Percentiles rank a stretch among this genome's conserved stretches.
Conservation (phyloP, 2,329 filamentous ascomycete species). For the Pseudonectria buxi region DNA sequence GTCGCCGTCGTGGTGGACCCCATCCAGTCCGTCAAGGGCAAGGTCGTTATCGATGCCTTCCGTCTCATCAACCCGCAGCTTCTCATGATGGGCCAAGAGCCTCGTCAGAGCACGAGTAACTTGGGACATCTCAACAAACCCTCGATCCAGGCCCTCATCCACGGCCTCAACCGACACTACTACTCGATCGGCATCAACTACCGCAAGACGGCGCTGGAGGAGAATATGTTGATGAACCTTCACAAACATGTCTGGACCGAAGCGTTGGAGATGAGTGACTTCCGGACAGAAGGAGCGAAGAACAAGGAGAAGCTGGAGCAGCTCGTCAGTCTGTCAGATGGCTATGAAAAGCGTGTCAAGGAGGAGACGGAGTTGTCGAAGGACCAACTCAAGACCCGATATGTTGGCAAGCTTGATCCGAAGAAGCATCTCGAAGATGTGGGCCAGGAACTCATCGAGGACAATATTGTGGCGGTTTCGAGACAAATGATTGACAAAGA, state of each 20-base stretch:
- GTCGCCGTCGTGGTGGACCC: slow-evolving; percentile 97
- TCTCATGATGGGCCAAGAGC: slow-evolving; percentile 95
- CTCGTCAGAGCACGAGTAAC: slow-evolving; percentile 95
- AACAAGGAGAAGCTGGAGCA: slow-evolving; percentile 86
- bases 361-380: slow-evolving; percentile 96
- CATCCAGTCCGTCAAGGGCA: slow-evolving; percentile 98
- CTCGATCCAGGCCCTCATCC: slow-evolving; percentile 97
- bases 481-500: slow-evolving; percentile 99
- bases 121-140: slow-evolving; percentile 97
- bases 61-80: slow-evolving; percentile 97
- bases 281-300: slow-evolving; percentile 72
- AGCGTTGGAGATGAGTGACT: slow-evolving; percentile 93
- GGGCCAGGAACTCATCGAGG: slow-evolving; percentile 93
- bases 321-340: slow-evolving; percentile 83
- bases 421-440: slow-evolving; percentile 99
- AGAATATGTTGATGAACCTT: slow-evolving; percentile 99
- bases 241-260: slow-evolving; percentile 99
- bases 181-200: slow-evolving; percentile 99
- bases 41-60: slow-evolving; percentile 98
- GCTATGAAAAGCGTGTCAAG: slow-evolving; percentile 97
- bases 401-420: slow-evolving; percentile 96
- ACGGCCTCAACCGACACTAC: slow-evolving; percentile 96
- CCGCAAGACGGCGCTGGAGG: slow-evolving; percentile 91
- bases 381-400: slow-evolving; percentile 96
- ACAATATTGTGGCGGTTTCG: slow-evolving; percentile 98